These are phyloP conservation scores for Didymella keratinophila DNA, from an alignment of 2,329 filamentous ascomycete genomes.

Conservation along the genomic window DNA sequence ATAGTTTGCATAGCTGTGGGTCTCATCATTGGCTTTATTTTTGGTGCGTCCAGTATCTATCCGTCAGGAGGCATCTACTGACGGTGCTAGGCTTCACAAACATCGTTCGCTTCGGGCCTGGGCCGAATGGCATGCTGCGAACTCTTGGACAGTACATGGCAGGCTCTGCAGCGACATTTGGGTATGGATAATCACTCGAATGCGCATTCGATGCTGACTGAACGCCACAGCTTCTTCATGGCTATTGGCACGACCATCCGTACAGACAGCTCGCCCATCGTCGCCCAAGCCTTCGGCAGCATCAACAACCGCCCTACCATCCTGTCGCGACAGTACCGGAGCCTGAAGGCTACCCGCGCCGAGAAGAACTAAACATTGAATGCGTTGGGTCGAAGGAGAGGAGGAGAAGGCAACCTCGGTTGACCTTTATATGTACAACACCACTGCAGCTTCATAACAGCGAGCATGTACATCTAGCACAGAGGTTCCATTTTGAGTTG, in stretches of 20 bases:
- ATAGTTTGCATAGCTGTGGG: slow-evolving; percentile 77
- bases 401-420: slow-evolving; percentile 10
- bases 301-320: slow-evolving; percentile 76
- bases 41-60: slow-evolving; percentile 66
- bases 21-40: slow-evolving; percentile 96
- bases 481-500: neutral
- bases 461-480: slow-evolving; percentile 26
- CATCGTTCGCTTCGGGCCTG: slow-evolving; percentile 94
- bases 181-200: slow-evolving; percentile 63
- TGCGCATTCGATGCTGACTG: slow-evolving; percentile 19
- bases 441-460: slow-evolving; percentile 11
- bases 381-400: neutral
- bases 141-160: slow-evolving; percentile 97
- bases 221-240: slow-evolving; percentile 82
- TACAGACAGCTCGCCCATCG: slow-evolving; percentile 81
- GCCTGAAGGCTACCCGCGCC: slow-evolving; percentile 32
- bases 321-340: slow-evolving; percentile 54
- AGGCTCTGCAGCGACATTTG: slow-evolving; percentile 93
- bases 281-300: slow-evolving; percentile 77
- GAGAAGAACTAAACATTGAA: slow-evolving; percentile 38
- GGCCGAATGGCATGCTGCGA: slow-evolving; percentile 90
- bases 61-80: slow-evolving; percentile 23
- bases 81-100: slow-evolving; percentile 77
- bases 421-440: slow-evolving; percentile 29
- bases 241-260: slow-evolving; percentile 96